Base-by-base conservation (phyloP, 2,329 filamentous ascomycete species). In the Aureobasidium melanogenum region DNA sequence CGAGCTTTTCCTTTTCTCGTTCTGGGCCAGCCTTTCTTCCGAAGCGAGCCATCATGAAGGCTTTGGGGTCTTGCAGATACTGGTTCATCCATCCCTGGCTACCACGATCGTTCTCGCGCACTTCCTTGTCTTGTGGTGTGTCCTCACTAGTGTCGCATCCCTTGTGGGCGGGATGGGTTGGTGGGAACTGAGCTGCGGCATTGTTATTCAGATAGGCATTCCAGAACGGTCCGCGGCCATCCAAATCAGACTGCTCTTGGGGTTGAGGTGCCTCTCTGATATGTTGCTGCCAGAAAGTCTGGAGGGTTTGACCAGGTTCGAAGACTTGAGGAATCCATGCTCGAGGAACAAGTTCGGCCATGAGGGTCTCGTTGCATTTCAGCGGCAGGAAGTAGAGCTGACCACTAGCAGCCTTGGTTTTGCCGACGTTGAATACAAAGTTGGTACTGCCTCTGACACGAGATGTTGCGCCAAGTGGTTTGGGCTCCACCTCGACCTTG, bases 221-320 rank as follows among this genome's bases (percentile, higher is more conserved):
- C 73, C 73, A 75, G 67, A 68, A 75, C 4, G 72, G 72, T 52
- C 59, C 62, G 12, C 60, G 64, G 14, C 62, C 62, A 2, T 63
- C 43, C 12, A 71, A 66, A 47, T 70, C 66, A n/a, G 66, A 65
- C 0, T 65, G 62, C 34, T 73, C 66, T 17, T 65, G 55, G 4
- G 71, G 69, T 9, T 22, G 22, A 1, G 69, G 70, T 2, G 47
- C 58, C 1, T 61, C 65, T 9, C 61, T 60, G 9, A 70, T 32
- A 34, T 69, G 63, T 24, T 68, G 64, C 9, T 65, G 28, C 70
- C 71, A 73, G 59, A 71, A 73, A 2, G 64, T 59, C 28, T 66
- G 59, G 0, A 68, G 63, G 9, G 63, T 32, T n/a, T 67, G 58
- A 10, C 63, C 61, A 32, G 63, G 63, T 38, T 69, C 65, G 19